Conservation (phyloP, 2,329 filamentous ascomycete genomes). For the Phyllosticta citribraziliensis region DNA sequence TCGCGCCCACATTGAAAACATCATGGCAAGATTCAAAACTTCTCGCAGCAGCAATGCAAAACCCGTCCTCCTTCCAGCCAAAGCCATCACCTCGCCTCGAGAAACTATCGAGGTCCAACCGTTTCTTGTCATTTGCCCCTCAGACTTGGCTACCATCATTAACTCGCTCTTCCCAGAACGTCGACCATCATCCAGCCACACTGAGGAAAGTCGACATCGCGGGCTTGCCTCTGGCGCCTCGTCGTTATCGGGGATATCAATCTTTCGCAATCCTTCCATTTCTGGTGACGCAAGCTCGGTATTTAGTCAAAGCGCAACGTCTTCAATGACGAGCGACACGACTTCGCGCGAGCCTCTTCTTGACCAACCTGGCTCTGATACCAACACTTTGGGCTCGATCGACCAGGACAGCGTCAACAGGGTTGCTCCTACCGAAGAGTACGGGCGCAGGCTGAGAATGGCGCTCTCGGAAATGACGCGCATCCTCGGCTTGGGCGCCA, state of each 20-base stretch:
- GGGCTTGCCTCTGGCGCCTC: conserved; percentile 39
- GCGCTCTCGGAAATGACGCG: conserved; percentile 64
- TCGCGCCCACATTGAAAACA: conserved; percentile 60
- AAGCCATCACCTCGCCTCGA: conserved; percentile 60
- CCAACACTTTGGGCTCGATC: conserved; percentile 15
- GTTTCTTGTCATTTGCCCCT: conserved; percentile 68
- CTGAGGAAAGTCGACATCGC: conserved; percentile 34
- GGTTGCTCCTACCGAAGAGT: conserved; percentile 36
- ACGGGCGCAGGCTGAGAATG: conserved; percentile 46
- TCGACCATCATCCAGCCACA: conserved; percentile 49
- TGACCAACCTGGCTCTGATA: conserved; percentile 27
- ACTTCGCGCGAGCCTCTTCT: conserved; percentile 56
- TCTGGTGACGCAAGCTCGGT: conserved; percentile 57
- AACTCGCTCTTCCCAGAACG: conserved; percentile 75
- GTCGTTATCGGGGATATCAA: conserved; percentile 38
- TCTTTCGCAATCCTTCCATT: conserved; percentile 44
- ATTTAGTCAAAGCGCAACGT: conserved; percentile 57
- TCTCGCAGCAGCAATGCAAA: conserved; percentile 28
- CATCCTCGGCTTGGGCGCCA: conserved; percentile 51
- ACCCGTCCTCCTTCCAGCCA: conserved; percentile 57
- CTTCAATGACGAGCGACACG: conserved; percentile 62
- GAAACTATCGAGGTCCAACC: conserved; percentile 72
- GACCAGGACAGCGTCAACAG: conserved; percentile 35
- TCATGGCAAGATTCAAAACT: conserved; percentile 49
- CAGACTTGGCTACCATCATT: conserved; percentile 70